Conservation (phyloP, 2,329 filamentous ascomycete species). For the Alternaria angustiovoidea region DNA sequence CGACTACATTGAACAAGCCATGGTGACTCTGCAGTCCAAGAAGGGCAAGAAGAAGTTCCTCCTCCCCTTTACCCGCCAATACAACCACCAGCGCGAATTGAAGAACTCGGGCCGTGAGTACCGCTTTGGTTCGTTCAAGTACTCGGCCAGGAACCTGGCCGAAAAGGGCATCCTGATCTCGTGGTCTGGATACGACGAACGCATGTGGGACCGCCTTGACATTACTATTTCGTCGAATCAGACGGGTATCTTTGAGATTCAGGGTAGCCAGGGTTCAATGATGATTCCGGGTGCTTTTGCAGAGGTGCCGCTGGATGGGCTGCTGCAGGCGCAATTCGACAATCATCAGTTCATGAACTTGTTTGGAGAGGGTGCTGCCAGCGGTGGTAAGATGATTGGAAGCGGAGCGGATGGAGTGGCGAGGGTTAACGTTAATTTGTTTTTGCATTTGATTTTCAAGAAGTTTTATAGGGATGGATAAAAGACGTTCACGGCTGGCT, state of each 20-base stretch:
- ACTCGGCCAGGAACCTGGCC: conserved; percentile 84
- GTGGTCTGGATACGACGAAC: conserved; percentile 84
- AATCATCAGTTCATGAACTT: conserved; percentile 95
- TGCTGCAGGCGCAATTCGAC: conserved; percentile 96
- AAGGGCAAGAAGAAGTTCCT: conserved; percentile 95
- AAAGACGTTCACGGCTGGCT: background rate
- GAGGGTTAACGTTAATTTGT: conserved; percentile 92
- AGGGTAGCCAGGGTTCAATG: conserved; percentile 89
- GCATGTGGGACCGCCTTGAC: conserved; percentile 91
- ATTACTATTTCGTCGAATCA: conserved; percentile 93
- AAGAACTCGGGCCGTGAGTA: conserved; percentile 91
- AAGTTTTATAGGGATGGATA: conserved; percentile 80
- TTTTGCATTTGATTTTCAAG: conserved; percentile 97
- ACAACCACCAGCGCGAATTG: conserved; percentile 96
- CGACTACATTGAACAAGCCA: conserved; percentile 98
- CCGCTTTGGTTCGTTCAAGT: conserved; percentile 98
- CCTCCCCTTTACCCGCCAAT: conserved; percentile 96
- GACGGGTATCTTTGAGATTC: conserved; percentile 91
- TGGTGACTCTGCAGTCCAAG: conserved; percentile 95
- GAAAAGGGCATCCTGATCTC: conserved; percentile 94
- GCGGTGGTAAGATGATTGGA: background rate
- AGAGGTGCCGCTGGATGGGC: conserved; percentile 86
- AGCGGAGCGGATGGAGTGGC: conserved; percentile 54
- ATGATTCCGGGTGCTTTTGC: conserved; percentile 95
- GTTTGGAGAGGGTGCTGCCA: conserved; percentile 61